Evolutionary conservation across 257 asterid genomes (phyloP), one percentile per base, ranked within the genome.

Genomic region (Capsicum baccatum): DNA sequence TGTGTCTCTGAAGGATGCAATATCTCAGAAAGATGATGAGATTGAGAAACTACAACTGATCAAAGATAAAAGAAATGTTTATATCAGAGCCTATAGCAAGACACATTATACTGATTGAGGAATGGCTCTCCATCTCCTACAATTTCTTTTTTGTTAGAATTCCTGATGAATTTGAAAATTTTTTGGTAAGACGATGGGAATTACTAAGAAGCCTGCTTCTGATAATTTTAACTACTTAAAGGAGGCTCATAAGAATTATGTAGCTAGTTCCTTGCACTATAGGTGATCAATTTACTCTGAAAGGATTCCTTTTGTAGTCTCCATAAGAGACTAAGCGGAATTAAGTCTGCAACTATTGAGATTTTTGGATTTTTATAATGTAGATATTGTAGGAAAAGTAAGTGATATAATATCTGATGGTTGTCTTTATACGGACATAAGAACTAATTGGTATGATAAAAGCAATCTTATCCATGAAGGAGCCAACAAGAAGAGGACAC

Each of bases 41-140:
- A 79, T 84, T 55, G 70, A 26, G 84, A 82, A 82, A 82, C 76
- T 82, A 42, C 78, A 82, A 56, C 66, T 44, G 33, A 19, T 15
- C 79, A 82, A 82, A 50, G 84, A 39, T 82, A 8, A 14, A 56
- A 21, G 50, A 82, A 66, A 50, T 66, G 67, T 17, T 64, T 81
- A 79, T 62, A 50, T 54, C 15, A 86, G 86, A 67, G 57, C 56
- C 63, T 48, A 47, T 33, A 33, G 58, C 57, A 87, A 84, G 84
- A 84, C 79, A 84, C 80, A 83, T 9, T 50, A 79, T 48, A 55
- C 88, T 88, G 92, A 83, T 83, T 85, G 84, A 91, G 96, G 96
- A 89, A 91, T 70, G 87, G 74, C 48, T 78, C 86, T 78, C 50
- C 85, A 66, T 85, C 85, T 79, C 86, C 85, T 59, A 73, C 63